Evolutionary conservation across 495 filamentous ascomycete species (phyloP).

Genomic region (Massariosphaeria phaeospora): DNA sequence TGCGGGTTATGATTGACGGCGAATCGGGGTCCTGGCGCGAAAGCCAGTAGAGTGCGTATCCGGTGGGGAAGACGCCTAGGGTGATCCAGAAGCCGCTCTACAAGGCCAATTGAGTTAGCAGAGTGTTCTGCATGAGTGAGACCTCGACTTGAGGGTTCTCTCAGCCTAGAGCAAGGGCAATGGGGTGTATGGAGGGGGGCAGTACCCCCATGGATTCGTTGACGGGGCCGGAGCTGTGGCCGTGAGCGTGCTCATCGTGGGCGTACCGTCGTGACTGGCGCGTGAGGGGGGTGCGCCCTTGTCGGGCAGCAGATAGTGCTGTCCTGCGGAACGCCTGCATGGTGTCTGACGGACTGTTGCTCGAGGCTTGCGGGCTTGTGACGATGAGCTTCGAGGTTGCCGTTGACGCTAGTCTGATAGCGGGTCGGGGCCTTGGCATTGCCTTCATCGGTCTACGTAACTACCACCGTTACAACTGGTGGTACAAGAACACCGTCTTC

Average conservation of each 20-base stretch:
- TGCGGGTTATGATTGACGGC: conserved; percentile 51
- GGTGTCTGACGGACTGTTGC: conserved; percentile 8
- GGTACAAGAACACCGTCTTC: too few relatives aligned
- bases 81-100: conserved; percentile 64
- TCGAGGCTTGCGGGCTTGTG: conserved; percentile 1
- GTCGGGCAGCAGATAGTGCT: conserved; percentile 36
- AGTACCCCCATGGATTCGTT: conserved; percentile 63
- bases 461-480: too few relatives aligned
- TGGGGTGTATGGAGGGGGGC: conserved; percentile 21
- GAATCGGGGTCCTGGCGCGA: conserved; percentile 44
- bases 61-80: conserved; percentile 54
- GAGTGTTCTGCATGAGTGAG: conserved; percentile 19
- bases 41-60: conserved; percentile 52
- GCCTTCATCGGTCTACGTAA: neutral
- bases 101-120: conserved; percentile 28
- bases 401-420: neutral
- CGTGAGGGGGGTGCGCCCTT: conserved; percentile 25
- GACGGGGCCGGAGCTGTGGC: conserved; percentile 45
- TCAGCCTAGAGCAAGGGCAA: neutral
- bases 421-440: neutral
- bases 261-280: conserved; percentile 37
- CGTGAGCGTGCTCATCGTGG: conserved; percentile 29
- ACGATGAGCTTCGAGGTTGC: conserved; percentile 22
- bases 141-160: neutral
- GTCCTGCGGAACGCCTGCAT: conserved; percentile 40